Base-by-base conservation (phyloP, 1,139 yeast genomes). In the Lodderomyces beijingensis region DNA sequence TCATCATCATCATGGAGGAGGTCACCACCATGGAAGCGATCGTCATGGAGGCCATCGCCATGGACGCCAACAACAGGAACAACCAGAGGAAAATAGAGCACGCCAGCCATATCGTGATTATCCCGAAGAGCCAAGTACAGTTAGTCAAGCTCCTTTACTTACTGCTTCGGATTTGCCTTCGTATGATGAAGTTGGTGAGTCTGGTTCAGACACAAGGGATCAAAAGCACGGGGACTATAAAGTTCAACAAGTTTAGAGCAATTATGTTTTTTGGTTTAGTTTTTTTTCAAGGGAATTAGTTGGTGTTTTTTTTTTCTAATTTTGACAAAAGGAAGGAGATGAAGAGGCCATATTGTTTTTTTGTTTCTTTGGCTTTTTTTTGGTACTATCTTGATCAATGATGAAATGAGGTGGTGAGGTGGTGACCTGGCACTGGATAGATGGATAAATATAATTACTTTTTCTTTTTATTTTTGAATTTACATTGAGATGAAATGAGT, bases 111-210 rank as follows among this genome's bases (percentile, higher is more conserved):
- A 29, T 9, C 32, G 27, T 15, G 30, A 30, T 24, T 9, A 29
- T 17, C 17, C 17, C 16, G n/a, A n/a, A n/a, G n/a, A n/a, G n/a
- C n/a, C n/a, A n/a, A n/a, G n/a, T n/a, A 24, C 18, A 19, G 30
- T 19, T 13, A 17, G 16, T 14, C 9, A 11, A 23, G n/a, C 25
- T 5, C 25, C 14, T 20, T 27, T 34, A 24, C 33, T 36, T 14
- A 33, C 31, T 25, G 37, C 33, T 4, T 10, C 26, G 25, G 38
- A 32, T 22, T 61, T 57, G 31, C 66, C 66, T 3, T 39, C 50
- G 3, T 59, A 59, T 35, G 56, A 53, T 20, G 65, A 55, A 10
- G 42, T 52, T 18, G 53, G 42, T 30, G 48, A 43, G 25, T 18
- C 28, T 5, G 17, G 14, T 10, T 30, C 30, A 7, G 25, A 7